Evolutionary conservation across 306 rosid genomes (phyloP).

Genomic region (Abrus pulchellus): DNA sequence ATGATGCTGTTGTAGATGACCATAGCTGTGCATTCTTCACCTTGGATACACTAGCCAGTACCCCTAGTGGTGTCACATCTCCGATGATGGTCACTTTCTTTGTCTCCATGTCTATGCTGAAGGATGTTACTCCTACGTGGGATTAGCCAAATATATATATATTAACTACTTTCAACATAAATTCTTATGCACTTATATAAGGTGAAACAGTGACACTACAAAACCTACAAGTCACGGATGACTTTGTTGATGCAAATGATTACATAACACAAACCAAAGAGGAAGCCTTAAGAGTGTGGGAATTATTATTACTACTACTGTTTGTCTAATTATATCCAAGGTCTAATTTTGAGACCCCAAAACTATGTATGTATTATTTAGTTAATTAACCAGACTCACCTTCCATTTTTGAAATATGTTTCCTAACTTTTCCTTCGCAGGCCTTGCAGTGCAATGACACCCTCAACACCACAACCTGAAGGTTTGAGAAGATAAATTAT

Average conservation of each 20-base stretch:
- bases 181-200: neutral
- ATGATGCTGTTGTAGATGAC: constrained; percentile 61
- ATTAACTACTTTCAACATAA: constrained; percentile 2
- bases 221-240: neutral
- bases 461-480: constrained; percentile 79
- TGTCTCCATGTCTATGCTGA: constrained; percentile 72
- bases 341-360: constrained; percentile 2
- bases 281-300: neutral
- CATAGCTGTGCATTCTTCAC: constrained; percentile 91
- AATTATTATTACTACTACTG: neutral
- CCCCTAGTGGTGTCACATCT: constrained; percentile 75
- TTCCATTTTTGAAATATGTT: constrained; percentile 90
- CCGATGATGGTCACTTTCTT: constrained; percentile 88
- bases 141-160: constrained; percentile 11
- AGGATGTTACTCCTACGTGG: constrained; percentile 86
- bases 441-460: constrained; percentile 91
- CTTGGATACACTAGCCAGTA: constrained; percentile 78
- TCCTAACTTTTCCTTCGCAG: constrained; percentile 87
- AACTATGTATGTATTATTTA: neutral
- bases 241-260: neutral
- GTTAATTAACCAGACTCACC: constrained; percentile 52
- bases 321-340: neutral
- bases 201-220: neutral
- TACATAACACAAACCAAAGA: neutral
- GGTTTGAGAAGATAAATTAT: constrained; percentile 2